Evolutionary conservation across 768 basidiomycete genomes (phyloP).

Genomic region (Suillus spraguei): DNA sequence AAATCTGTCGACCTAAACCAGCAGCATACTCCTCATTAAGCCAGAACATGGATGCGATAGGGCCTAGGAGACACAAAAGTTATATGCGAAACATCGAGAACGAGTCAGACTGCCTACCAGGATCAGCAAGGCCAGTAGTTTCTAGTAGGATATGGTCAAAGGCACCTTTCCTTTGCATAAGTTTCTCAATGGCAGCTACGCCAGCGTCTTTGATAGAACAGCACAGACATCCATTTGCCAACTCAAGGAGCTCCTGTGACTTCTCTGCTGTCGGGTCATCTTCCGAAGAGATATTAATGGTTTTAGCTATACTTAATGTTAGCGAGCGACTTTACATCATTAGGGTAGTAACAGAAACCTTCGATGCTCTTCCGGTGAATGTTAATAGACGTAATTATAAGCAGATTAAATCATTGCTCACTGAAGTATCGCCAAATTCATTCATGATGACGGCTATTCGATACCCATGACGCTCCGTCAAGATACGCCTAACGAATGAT

Average conservation of each 20-base stretch:
- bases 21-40: slow-evolving; percentile 78
- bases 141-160: slow-evolving; percentile 97
- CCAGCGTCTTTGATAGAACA: slow-evolving; percentile 97
- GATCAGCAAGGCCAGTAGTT: slow-evolving; percentile 95
- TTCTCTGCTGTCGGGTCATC: slow-evolving; percentile 63
- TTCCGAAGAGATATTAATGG: slow-evolving; percentile 77
- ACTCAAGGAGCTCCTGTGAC: slow-evolving; percentile 86
- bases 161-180: slow-evolving; percentile 82
- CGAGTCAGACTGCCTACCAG: slow-evolving; percentile 51
- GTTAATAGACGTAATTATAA: slow-evolving; percentile 8
- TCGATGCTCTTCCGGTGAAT: slow-evolving; percentile 76
- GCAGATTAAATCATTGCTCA: slow-evolving; percentile 38
- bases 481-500: slow-evolving; percentile 63
- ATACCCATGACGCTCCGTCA: slow-evolving; percentile 93
- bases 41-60: slow-evolving; percentile 88
- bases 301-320: slow-evolving; percentile 58
- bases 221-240: slow-evolving; percentile 97
- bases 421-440: slow-evolving; percentile 95
- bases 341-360: slow-evolving; percentile 48
- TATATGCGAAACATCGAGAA: neutral
- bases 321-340: slow-evolving; percentile 9
- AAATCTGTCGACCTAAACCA: slow-evolving; percentile 70
- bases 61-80: slow-evolving; percentile 47
- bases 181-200: slow-evolving; percentile 88
- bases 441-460: slow-evolving; percentile 98